A percentile compares a stretch with the other conserved stretches of the same genome.
phyloP scores from a whole-genome alignment of 2,329 filamentous ascomycete species.

The Mycocentrospora acerina region DNA sequence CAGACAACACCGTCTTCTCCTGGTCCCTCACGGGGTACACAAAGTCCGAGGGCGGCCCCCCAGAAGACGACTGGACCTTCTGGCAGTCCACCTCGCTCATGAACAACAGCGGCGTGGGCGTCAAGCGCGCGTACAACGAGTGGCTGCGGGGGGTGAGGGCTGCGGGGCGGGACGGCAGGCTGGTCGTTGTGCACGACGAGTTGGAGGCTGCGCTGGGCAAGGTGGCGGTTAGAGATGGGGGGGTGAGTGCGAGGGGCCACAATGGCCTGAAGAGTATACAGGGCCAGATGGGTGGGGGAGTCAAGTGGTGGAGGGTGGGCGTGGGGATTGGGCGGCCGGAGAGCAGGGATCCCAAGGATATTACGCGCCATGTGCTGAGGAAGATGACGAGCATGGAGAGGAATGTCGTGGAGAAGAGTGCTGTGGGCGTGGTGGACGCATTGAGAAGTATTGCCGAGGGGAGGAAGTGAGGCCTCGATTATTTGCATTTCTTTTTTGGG shows the following conservation, averaged over 20 bases:
- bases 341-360: constrained; percentile 65
- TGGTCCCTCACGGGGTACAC: constrained; percentile 47
- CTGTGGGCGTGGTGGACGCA: constrained; percentile 52
- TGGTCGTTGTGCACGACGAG: constrained; percentile 89
- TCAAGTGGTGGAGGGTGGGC: constrained; percentile 63
- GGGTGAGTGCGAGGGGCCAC: constrained; percentile 47
- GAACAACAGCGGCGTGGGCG: constrained; percentile 78
- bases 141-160: constrained; percentile 33
- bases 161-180: constrained; percentile 40
- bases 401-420: constrained; percentile 50
- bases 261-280: constrained; percentile 49
- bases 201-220: constrained; percentile 71
- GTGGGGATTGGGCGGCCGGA: constrained; percentile 85
- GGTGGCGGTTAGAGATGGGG: constrained; percentile 65
- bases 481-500: no score
- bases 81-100: constrained; percentile 77
- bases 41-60: constrained; percentile 8
- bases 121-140: constrained; percentile 66
- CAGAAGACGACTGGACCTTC: constrained; percentile 57
- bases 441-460: constrained; percentile 54
- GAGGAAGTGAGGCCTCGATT: constrained; percentile 10
- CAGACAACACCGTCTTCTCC: constrained; percentile 33
- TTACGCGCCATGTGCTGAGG: constrained; percentile 75
- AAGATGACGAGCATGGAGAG: constrained; percentile 56
- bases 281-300: constrained; percentile 24